phyloP scores from a whole-genome alignment of 192 early-diverging fungal genomes.

The Pilobolus umbonatus region DNA sequence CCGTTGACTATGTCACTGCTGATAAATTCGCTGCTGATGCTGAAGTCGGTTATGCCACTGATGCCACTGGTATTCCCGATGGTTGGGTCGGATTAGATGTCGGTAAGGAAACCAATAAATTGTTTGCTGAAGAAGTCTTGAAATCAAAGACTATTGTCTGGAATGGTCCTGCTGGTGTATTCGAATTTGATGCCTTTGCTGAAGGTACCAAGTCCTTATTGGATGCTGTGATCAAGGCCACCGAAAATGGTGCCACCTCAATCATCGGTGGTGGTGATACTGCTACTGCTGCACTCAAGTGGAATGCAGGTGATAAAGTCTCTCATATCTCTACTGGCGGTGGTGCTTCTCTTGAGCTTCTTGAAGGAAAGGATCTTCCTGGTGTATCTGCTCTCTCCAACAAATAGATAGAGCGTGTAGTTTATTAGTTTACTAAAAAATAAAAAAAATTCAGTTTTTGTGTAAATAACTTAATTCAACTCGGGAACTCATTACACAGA shows the following conservation, averaged over 20 bases:
- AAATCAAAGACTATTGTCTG: conserved; percentile 92
- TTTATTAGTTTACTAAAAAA: no score
- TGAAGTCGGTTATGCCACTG: conserved; percentile 79
- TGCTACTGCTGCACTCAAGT: conserved; percentile 93
- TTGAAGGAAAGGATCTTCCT: conserved; percentile 91
- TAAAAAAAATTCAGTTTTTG: no score
- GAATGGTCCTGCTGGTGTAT: conserved; percentile 98
- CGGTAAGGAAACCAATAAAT: conserved; percentile 73
- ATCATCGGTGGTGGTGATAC: conserved; percentile 99
- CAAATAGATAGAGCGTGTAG: no score
- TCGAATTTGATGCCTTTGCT: conserved; percentile 95
- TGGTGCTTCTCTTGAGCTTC: conserved; percentile 91
- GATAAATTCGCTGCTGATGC: conserved; percentile 85
- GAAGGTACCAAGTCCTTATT: conserved; percentile 77
- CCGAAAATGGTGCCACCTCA: conserved; percentile 77
- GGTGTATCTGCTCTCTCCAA: conserved; percentile 68
- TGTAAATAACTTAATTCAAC: no score
- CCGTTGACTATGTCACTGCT: conserved; percentile 84
- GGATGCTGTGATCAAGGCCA: conserved; percentile 82
- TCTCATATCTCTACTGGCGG: conserved; percentile 95
- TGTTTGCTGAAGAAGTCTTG: conserved; percentile 63
- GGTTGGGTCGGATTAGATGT: conserved; percentile 94
- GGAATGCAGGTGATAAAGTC: conserved; percentile 75
- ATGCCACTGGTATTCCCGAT: conserved; percentile 79
- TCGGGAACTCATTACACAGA: no score